A percentile compares a stretch with the other conserved stretches of the same genome.
Conservation (phyloP, 2,329 filamentous ascomycete genomes). For the Penicillium hesseltinei region DNA sequence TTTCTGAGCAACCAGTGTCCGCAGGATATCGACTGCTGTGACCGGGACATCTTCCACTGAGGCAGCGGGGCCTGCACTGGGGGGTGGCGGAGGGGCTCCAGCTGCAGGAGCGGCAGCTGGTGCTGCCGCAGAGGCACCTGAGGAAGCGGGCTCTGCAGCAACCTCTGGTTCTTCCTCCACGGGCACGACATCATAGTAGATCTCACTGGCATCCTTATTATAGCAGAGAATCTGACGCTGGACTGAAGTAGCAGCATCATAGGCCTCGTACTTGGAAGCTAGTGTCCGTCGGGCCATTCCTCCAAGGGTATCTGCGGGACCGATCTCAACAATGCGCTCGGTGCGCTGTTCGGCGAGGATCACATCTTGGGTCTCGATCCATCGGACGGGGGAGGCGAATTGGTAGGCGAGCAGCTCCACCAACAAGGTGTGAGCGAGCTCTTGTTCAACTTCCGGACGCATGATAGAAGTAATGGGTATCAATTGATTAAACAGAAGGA, state of each 20-base stretch:
- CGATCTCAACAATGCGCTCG: conserved; percentile 96
- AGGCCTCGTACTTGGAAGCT: conserved; percentile 96
- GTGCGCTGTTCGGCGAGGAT: conserved; percentile 94
- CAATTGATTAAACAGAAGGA: conserved; percentile 18
- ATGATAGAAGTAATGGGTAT: conserved; percentile 56
- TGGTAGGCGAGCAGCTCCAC: conserved; percentile 99
- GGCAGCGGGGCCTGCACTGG: conserved; percentile 79
- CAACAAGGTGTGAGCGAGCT: conserved; percentile 96
- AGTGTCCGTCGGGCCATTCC: conserved; percentile 97
- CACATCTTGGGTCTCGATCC: conserved; percentile 99
- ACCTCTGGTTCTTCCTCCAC: conserved; percentile 81
- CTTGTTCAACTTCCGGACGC: conserved; percentile 98
- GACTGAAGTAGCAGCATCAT: conserved; percentile 93
- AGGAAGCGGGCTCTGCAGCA: conserved; percentile 31
- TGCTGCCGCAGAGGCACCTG: conserved; percentile 40
- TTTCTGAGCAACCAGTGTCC: conserved; percentile 90
- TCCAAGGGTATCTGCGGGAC: conserved; percentile 92
- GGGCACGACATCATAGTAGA: conserved; percentile 98
- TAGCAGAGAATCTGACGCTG: conserved; percentile 98
- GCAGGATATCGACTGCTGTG: conserved; percentile 82
- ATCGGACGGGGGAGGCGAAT: conserved; percentile 97
- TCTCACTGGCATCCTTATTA: conserved; percentile 98
- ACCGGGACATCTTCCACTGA: conserved; percentile 84
- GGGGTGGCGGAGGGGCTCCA: conserved; percentile 57
- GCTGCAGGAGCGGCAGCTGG: conserved; percentile 51